Evolutionary conservation across 768 basidiomycete genomes (phyloP).

Genomic region (Neoboletus subvelutipes): DNA sequence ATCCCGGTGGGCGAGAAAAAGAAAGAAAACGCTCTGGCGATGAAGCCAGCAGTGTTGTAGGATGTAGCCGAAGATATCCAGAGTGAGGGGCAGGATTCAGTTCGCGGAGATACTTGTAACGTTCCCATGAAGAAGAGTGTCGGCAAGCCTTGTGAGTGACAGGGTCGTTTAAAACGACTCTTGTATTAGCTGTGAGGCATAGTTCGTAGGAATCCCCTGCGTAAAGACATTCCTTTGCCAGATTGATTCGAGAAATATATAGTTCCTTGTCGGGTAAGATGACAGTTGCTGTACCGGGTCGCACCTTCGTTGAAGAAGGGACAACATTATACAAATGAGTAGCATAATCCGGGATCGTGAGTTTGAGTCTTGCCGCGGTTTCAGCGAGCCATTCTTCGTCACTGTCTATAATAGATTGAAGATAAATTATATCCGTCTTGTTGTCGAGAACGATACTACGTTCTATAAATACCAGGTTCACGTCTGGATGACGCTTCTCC

Average conservation of each 20-base stretch:
- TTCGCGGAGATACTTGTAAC: constrained; percentile 68
- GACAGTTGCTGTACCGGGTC: constrained; percentile 33
- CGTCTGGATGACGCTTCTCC: constrained; percentile 58
- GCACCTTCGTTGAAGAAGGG: constrained; percentile 29
- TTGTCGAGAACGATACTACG: constrained; percentile 72
- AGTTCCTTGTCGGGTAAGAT: constrained; percentile 53
- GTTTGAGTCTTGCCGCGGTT: constrained; percentile 30
- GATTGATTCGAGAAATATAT: constrained; percentile 69
- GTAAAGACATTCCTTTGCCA: constrained; percentile 71
- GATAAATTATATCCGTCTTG: constrained; percentile 45
- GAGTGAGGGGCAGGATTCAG: constrained; percentile 90
- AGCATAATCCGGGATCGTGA: constrained; percentile 11
- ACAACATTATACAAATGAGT: constrained; percentile 11
- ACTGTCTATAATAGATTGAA: constrained; percentile 62
- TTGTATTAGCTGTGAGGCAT: constrained; percentile 79
- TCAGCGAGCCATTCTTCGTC: constrained; percentile 63
- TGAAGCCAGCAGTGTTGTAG: constrained; percentile 77
- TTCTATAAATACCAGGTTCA: constrained; percentile 76
- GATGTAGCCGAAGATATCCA: constrained; percentile 74
- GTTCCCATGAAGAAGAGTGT: constrained; percentile 57
- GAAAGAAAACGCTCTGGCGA: constrained; percentile 93
- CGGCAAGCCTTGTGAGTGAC: constrained; percentile 12
- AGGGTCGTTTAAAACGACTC: constrained; percentile 46
- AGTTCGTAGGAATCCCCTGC: constrained; percentile 93
- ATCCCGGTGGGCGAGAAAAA: constrained; percentile 61